Conservation (phyloP, 106 monocot species). For the Agapanthus africanus region DNA sequence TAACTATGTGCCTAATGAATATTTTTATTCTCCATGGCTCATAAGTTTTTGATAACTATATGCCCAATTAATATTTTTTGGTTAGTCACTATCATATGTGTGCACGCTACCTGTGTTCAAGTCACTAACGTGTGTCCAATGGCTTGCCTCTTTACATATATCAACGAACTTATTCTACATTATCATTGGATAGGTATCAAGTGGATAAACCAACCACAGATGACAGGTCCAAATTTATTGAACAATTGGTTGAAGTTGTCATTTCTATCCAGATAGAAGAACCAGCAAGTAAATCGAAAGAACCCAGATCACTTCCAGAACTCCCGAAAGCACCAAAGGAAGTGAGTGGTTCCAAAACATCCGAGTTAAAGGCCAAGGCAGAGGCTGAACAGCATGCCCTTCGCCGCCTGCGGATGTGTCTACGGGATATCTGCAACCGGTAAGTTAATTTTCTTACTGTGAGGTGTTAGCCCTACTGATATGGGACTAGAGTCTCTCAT, state of each 20-base stretch:
- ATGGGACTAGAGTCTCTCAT: too few species aligned
- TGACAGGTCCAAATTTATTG: conserved; percentile 62
- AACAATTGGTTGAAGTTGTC: conserved; percentile 52
- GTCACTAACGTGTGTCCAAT: too few species aligned
- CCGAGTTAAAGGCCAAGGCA: conserved; percentile 83
- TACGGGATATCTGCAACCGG: conserved; percentile 98
- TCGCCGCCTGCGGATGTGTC: conserved; percentile 92
- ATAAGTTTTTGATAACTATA: background rate
- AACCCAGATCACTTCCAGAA: conserved; percentile 47
- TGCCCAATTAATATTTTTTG: background rate
- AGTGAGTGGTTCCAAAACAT: conserved; percentile 61
- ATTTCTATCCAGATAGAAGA: conserved; percentile 59
- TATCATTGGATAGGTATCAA: conserved; percentile 50
- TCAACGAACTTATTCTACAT: background rate
- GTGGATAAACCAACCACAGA: conserved; percentile 62
- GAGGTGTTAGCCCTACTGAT: background rate
- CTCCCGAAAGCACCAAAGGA: conserved; percentile 84
- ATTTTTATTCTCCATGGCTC: too few species aligned
- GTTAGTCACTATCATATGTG: background rate
- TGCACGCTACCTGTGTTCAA: too few species aligned
- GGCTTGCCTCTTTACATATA: too few species aligned
- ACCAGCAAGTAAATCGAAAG: conserved; percentile 34
- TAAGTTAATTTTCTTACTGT: conserved; percentile 19
- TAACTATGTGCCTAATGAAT: too few species aligned
- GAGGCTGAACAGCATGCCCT: conserved; percentile 95